Evolutionary conservation across 2,329 filamentous ascomycete species (phyloP).

Genomic region (Sarocladium kiliense): DNA sequence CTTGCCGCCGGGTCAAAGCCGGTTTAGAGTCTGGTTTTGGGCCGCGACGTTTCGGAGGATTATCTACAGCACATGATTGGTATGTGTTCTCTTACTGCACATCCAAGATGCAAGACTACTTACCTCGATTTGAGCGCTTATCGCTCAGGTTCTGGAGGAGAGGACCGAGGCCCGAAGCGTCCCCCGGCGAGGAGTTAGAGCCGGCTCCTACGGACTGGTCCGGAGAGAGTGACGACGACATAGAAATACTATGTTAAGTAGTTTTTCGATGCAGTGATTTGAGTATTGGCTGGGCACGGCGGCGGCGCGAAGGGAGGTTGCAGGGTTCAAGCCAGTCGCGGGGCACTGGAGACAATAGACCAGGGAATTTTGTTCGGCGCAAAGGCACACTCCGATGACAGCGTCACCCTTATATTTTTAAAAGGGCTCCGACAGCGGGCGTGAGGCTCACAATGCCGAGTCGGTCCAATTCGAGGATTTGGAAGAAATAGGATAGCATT

Average conservation of each 20-base stretch:
- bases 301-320: background rate
- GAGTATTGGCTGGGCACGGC: too few relatives aligned
- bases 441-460: background rate
- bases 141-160: slow-evolving; percentile 63
- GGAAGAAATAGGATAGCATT: background rate
- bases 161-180: slow-evolving; percentile 28
- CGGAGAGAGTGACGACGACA: slow-evolving; percentile 45
- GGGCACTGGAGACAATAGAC: too few relatives aligned
- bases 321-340: background rate
- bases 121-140: slow-evolving; percentile 75
- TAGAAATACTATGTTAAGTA: slow-evolving; percentile 21
- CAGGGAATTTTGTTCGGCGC: background rate
- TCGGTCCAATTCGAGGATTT: background rate
- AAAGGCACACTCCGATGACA: background rate
- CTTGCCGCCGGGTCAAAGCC: slow-evolving; percentile 83
- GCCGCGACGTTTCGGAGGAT: slow-evolving; percentile 81
- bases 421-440: background rate
- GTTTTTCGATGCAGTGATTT: background rate
- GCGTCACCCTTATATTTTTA: background rate
- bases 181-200: slow-evolving; percentile 17
- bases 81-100: background rate
- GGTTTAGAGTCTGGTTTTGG: slow-evolving; percentile 97
- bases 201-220: slow-evolving; percentile 24
- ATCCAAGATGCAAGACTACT: slow-evolving; percentile 7
- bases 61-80: slow-evolving; percentile 56